Conservation (phyloP, 78 protist species). For the slime mould (Dictyostelium discoideum) region dicty_2.7 NC_007091.3:2301501-2302000, state of each 20-base stretch:
- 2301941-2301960: not conserved
- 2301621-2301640: constrained; percentile 57
- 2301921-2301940: not conserved
- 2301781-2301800: not conserved
- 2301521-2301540: constrained; percentile 99
- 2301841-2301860: too few relatives aligned
- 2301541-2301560: constrained; percentile 95
- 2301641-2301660: too few relatives aligned
- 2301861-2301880: too few relatives aligned
- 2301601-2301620: constrained; percentile 75
- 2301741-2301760: constrained; percentile 50
- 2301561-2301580: constrained; percentile 72
- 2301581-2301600: constrained; percentile 79
- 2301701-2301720: not conserved
- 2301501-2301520: constrained; percentile 96
- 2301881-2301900: constrained; percentile 14
- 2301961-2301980: not conserved
- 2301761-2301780: not conserved
- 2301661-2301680: not conserved
- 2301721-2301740: not conserved
- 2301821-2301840: too few relatives aligned
- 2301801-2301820: not conserved
- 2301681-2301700: not conserved
- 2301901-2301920: not conserved
- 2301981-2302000: not conserved